Percentiles rank a stretch among this genome's conserved stretches.
Conservation (phyloP, 2,329 filamentous ascomycete species). For the Mycosphaerelloides madeirae region DNA sequence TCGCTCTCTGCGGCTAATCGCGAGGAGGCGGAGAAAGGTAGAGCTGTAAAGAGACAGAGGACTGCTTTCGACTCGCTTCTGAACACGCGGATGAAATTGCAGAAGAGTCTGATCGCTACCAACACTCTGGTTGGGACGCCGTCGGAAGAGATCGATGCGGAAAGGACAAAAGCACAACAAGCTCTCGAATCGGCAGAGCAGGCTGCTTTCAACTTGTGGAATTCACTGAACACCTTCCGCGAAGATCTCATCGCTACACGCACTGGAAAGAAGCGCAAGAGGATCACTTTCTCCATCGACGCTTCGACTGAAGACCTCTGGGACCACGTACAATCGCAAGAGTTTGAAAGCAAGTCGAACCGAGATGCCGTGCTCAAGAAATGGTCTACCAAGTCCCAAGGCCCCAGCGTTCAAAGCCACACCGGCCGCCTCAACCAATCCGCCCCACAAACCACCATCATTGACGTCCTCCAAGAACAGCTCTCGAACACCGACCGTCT, state of each 20-base stretch:
- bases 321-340: slow-evolving; percentile 63
- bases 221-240: slow-evolving; percentile 68
- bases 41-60: slow-evolving; percentile 79
- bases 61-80: slow-evolving; percentile 82
- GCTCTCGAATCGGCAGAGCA: slow-evolving; percentile 74
- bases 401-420: slow-evolving; percentile 53
- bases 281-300: slow-evolving; percentile 46
- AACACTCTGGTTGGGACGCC: slow-evolving; percentile 60
- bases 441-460: slow-evolving; percentile 59
- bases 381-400: slow-evolving; percentile 78
- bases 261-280: slow-evolving; percentile 58
- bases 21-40: slow-evolving; percentile 77
- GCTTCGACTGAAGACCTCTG: slow-evolving; percentile 65
- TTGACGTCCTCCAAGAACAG: slow-evolving; percentile 65
- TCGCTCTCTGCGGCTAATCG: slow-evolving; percentile 63
- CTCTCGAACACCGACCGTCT: slow-evolving; percentile 62
- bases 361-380: slow-evolving; percentile 75
- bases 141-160: slow-evolving; percentile 36
- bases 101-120: slow-evolving; percentile 79
- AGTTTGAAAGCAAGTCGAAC: slow-evolving; percentile 54
- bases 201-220: slow-evolving; percentile 78
- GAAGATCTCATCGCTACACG: slow-evolving; percentile 52
- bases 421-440: slow-evolving; percentile 57
- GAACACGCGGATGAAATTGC: slow-evolving; percentile 84
- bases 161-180: slow-evolving; percentile 31